Base-by-base conservation (phyloP, 441 rosid genomes). In the Adansonia rubrostipa region DNA sequence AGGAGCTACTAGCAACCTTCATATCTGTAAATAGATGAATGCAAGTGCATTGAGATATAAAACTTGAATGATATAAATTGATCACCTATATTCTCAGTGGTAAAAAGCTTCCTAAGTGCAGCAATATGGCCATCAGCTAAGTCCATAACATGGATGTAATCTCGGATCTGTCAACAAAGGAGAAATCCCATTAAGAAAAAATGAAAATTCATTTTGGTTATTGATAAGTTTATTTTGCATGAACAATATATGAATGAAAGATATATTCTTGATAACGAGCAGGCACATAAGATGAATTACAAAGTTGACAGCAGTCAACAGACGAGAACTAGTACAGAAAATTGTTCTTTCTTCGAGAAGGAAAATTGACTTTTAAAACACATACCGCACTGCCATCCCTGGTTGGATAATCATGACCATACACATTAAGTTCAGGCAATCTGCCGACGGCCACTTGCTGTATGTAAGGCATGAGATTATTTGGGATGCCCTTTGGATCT, bases 51-150 rank as follows among this genome's bases (percentile, higher is more conserved):
- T 50, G 40, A 74, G 61, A 33, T 44, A n/a, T 65, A 61, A 70
- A 7, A 40, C 45, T 62, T 28, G 48, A 66, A 40, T 53, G 42
- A 64, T 11, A 51, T 9, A 69, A 14, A 71, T 65, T 13, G 15
- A 13, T 76, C 69, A 92, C 96, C 96, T 80, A 84, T 90, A 82
- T 84, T 75, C 64, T 90, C 79, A 33, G 87, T 60, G 40, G 83
- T 58, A 74, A 89, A 84, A 14, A 90, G 86, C 86, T 88, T 92
- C 85, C 80, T 80, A 42, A 92, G 80, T 36, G 93, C 93, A 60
- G 91, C 92, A 1, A 89, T 86, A 80, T 90, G 93, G 3, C 96
- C 96, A 87, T 90, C 96, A 78, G 92, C 96, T 76, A 92, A 84
- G 81, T 89, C 94, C 94, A 92, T 88, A 22, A 92, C 96, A 84